Evolutionary conservation across 2,329 filamentous ascomycete species (phyloP).

Genomic region (Xylariaceae sp.): DNA sequence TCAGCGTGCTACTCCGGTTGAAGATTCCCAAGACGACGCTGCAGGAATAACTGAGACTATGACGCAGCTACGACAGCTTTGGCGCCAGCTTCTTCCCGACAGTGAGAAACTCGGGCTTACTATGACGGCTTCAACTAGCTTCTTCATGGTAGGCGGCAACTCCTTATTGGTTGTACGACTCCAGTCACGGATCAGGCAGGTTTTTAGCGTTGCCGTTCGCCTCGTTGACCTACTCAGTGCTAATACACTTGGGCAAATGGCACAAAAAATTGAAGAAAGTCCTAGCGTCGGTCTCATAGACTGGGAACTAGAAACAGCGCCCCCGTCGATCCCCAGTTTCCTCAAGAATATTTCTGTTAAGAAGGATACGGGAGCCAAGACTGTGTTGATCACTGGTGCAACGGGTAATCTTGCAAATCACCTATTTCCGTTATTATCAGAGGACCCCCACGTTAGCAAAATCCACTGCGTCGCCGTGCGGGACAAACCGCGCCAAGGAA

Average conservation of each 20-base stretch:
- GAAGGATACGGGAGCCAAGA: neutral
- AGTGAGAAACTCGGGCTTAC: neutral
- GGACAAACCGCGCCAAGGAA: neutral
- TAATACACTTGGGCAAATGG: slow-evolving; percentile 30
- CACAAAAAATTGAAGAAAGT: slow-evolving; percentile 9
- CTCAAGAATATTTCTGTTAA: neutral
- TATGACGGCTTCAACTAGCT: slow-evolving; percentile 22
- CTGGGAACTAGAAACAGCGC: slow-evolving; percentile 27
- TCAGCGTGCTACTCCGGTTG: neutral
- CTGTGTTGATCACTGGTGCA: slow-evolving; percentile 29
- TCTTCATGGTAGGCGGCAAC: slow-evolving; percentile 34
- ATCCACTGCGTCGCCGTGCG: slow-evolving; percentile 34
- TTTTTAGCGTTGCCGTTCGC: slow-evolving; percentile 12
- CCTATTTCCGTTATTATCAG: slow-evolving; percentile 14
- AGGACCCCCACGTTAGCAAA: neutral
- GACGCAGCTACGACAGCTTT: neutral
- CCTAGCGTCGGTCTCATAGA: slow-evolving; percentile 4
- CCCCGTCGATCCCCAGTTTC: slow-evolving; percentile 18
- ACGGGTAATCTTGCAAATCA: slow-evolving; percentile 25
- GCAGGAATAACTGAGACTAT: slow-evolving; percentile 2
- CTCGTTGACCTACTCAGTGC: slow-evolving; percentile 23
- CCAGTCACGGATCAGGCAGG: slow-evolving; percentile 9
- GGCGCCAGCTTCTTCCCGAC: neutral
- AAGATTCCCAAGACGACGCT: neutral
- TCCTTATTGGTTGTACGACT: slow-evolving; percentile 30